Base-by-base conservation (phyloP, 768 basidiomycete species). In the Dioszegia crocea region DNA sequence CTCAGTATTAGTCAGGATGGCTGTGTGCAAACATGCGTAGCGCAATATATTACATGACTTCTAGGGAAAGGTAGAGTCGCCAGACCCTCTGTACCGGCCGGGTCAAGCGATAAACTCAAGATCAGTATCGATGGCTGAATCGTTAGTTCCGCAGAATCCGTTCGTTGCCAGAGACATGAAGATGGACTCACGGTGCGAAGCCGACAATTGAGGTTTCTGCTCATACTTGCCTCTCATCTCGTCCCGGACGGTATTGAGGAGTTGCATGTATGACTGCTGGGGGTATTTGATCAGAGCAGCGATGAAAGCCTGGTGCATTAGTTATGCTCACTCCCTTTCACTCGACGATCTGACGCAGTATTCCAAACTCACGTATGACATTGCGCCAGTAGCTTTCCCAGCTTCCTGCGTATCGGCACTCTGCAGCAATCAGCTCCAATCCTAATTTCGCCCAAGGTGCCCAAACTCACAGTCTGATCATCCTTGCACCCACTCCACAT, bases 321-420 rank as follows among this genome's bases (percentile, higher is more conserved):
- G 38, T 17, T 4, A 17, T 24, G 38, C 12, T 30, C n/a, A 48
- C 26, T 30, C 21, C 44, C 6, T 26, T n/a, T n/a, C n/a, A n/a
- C n/a, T n/a, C n/a, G n/a, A n/a, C n/a, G n/a, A n/a, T n/a, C n/a
- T n/a, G n/a, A n/a, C n/a, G n/a, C n/a, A n/a, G n/a, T n/a, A n/a
- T n/a, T 39, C 9, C 8, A n/a, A 6, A 60, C 67, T 54, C 23
- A 69, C 67, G 57, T 70, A 80, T 9, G 73, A 76, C 80, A 81
- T 81, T 4, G 80, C 81, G 6, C 81, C 81, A 0, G 81, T 82
- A 2, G 80, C 80, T 63, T 77, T 70, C 0, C 80, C 80, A 2
- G 68, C 78, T 62, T 80, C 79, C 48, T 67, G 51, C 4, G 80
- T 78, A 54, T 82, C 81, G 4, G 81, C 81, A 40, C 68, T 73